These are phyloP conservation scores for Neurospora tetrasperma DNA, from an alignment of 495 filamentous ascomycete genomes.

Conservation along the genomic window DNA sequence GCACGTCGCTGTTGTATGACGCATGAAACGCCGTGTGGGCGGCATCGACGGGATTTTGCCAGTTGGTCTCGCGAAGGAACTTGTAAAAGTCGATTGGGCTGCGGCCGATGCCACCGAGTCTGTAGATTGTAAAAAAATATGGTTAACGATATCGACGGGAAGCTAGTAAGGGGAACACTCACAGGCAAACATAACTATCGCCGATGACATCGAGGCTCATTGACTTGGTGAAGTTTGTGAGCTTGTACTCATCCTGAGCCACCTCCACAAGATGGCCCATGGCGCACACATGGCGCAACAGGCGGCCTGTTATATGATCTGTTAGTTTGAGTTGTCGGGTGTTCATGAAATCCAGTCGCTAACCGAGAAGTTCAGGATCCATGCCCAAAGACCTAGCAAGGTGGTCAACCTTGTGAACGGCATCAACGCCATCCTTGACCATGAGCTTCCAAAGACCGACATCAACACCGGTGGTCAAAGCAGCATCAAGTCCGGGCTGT, in stretches of 20 bases:
- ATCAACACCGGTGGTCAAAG: slow-evolving; percentile 8
- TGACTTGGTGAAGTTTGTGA: slow-evolving; percentile 33
- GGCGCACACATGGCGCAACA: slow-evolving; percentile 40
- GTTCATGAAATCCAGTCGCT: neutral
- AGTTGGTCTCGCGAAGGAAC: slow-evolving; percentile 31
- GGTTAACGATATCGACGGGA: neutral
- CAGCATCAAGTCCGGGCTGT: slow-evolving; percentile 6
- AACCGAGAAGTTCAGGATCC: slow-evolving; percentile 6
- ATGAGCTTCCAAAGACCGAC: slow-evolving; percentile 12
- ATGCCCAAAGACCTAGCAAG: slow-evolving; percentile 8
- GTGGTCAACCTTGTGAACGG: slow-evolving; percentile 7
- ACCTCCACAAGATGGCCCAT: slow-evolving; percentile 40
- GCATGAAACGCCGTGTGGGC: slow-evolving; percentile 30
- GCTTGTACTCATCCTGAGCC: slow-evolving; percentile 32
- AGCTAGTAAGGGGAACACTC: neutral
- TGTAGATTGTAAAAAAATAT: neutral
- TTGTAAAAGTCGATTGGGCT: neutral
- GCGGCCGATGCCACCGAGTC: neutral
- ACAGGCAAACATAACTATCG: slow-evolving; percentile 17
- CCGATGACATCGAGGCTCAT: slow-evolving; percentile 24
- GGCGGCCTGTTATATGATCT: slow-evolving; percentile 6
- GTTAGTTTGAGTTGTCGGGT: neutral
- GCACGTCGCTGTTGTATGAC: slow-evolving; percentile 31
- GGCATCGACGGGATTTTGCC: slow-evolving; percentile 27
- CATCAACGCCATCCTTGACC: slow-evolving; percentile 1